A percentile compares a stretch with the other conserved stretches of the same genome.
These are phyloP conservation scores for Aspergillus pseudonomiae DNA, from an alignment of 2,329 filamentous ascomycete species.

Conservation along the genomic window DNA sequence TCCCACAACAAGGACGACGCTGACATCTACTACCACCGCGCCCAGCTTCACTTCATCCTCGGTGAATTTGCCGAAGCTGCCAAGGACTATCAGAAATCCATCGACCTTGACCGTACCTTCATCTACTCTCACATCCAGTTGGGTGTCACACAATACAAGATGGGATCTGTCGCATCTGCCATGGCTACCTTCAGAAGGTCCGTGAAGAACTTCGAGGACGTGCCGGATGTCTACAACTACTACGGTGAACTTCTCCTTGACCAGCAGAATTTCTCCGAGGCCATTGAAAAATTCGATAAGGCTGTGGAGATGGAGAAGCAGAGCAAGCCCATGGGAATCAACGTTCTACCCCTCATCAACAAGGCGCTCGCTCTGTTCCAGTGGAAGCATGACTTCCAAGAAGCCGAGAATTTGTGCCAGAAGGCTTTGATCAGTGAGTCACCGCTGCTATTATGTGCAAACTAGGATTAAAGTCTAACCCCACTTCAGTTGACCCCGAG, in stretches of 20 bases:
- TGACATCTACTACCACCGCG: constrained; percentile 98
- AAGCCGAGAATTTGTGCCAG: constrained; percentile 94
- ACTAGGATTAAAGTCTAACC: constrained; percentile 16
- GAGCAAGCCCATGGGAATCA: constrained; percentile 92
- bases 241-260: constrained; percentile 96
- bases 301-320: constrained; percentile 99
- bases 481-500: constrained; percentile 82
- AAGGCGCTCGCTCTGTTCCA: constrained; percentile 97
- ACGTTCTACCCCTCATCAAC: constrained; percentile 96
- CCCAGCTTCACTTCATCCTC: constrained; percentile 97
- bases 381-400: constrained; percentile 94
- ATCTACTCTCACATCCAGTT: constrained; percentile 99
- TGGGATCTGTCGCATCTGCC: constrained; percentile 94
- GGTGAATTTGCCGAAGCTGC: constrained; percentile 89
- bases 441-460: background rate
- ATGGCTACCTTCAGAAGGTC: constrained; percentile 98
- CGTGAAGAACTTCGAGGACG: constrained; percentile 97
- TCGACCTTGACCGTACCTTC: constrained; percentile 92
- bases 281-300: constrained; percentile 96
- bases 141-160: constrained; percentile 99
- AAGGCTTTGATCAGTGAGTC: constrained; percentile 93
- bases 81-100: constrained; percentile 99
- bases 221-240: constrained; percentile 99
- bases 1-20: constrained; percentile 85
- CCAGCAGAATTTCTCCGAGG: constrained; percentile 92